Evolutionary conservation across 2,329 filamentous ascomycete species (phyloP), one percentile per base, ranked within the genome.

Genomic region (Exophiala lecanii-corni): DNA sequence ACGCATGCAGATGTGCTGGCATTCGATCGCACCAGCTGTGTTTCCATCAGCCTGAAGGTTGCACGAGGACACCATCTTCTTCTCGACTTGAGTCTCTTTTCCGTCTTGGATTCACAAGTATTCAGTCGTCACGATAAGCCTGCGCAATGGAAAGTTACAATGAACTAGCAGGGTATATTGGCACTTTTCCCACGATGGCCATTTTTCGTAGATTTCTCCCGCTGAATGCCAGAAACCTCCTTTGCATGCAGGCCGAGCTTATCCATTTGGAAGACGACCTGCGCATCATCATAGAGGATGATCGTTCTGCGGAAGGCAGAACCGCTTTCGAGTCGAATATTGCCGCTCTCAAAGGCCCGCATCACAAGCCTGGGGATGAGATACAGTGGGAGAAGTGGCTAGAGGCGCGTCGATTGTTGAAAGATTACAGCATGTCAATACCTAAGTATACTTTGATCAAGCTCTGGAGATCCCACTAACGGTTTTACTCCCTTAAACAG

Each of bases 191-290:
- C 2, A 17, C 39, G 3, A 35, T 51, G 7, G 55, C 56, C 4
- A 57, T 61, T 0, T 53, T 61, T 12, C 51, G 57, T 26, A 53
- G 59, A 2, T 63, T 62, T 40, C 40, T 48, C 16, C 19, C 38
- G 7, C 44, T 62, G 5, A 59, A 62, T 38, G 36, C 44, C 5
- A 50, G 55, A 16, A 57, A 57, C 35, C 21, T 62, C 3, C 53
- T 63, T 3, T 60, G 58, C 34, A 35, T 57, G 15, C 61, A 64
- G 42, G 59, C 56, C 2, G 59, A 63, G 41, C 41, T 62, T 13
- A 45, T 52, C 1, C 37, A 58, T 18, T 44, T 61, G 1, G 51
- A 61, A 33, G 36, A 51, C 9, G 43, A 4, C 9, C 33, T 45
- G 3, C 13, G 21, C 12, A 5, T 20, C 3, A 30, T 19, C 12